These are phyloP conservation scores for Flueggea neowawraea DNA, from an alignment of 441 rosid genomes.

Conservation along the genomic window DNA sequence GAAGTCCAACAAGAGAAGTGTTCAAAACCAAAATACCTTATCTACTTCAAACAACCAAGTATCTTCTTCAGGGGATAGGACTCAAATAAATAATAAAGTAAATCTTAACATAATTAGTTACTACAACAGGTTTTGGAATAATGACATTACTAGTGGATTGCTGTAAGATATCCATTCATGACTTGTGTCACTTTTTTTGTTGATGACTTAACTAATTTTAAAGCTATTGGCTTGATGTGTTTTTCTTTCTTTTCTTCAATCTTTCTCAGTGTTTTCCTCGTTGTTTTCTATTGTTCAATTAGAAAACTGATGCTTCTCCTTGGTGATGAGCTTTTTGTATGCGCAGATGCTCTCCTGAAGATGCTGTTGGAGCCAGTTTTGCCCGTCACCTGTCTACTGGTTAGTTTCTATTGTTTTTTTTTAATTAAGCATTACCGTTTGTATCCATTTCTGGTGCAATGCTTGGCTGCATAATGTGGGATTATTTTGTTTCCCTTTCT, in stretches of 20 bases:
- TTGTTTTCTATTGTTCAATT: conserved; percentile 6
- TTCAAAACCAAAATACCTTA: conserved; percentile 12
- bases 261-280: conserved; percentile 4
- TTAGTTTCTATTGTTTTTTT: conserved; percentile 35
- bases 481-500: too few relatives aligned
- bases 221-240: too few relatives aligned
- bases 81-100: background rate
- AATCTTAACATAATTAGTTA: conserved; percentile 1
- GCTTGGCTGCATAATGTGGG: too few relatives aligned
- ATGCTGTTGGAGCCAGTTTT: conserved; percentile 61
- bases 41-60: conserved; percentile 10
- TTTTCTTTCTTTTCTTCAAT: background rate
- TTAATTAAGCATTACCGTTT: background rate
- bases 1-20: conserved; percentile 17
- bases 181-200: too few relatives aligned
- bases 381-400: conserved; percentile 47
- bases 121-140: background rate
- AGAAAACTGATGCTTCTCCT: conserved; percentile 3
- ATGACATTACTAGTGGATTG: too few relatives aligned
- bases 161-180: too few relatives aligned
- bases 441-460: background rate
- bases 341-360: conserved; percentile 49
- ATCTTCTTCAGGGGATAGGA: conserved; percentile 4
- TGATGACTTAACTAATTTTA: too few relatives aligned
- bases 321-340: conserved; percentile 6